Conservation (phyloP, 2,329 filamentous ascomycete species). For the Verticillium isaacii region DNA sequence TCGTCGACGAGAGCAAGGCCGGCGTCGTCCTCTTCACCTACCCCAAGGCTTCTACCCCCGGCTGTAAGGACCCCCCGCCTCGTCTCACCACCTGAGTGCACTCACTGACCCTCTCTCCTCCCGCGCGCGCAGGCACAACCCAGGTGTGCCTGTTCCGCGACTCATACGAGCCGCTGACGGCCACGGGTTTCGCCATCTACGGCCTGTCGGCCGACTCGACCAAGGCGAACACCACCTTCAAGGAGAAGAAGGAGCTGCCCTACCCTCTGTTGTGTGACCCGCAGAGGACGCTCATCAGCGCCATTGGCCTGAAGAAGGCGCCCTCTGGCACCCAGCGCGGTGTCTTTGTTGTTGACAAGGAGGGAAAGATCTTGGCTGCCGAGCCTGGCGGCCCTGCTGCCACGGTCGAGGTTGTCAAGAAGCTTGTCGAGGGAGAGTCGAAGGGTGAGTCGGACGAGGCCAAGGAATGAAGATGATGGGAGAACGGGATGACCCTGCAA, state of each 20-base stretch:
- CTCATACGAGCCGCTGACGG: conserved; percentile 69
- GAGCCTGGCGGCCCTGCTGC: conserved; percentile 72
- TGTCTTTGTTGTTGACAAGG: conserved; percentile 81
- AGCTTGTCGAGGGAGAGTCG: conserved; percentile 52
- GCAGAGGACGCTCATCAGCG: conserved; percentile 66
- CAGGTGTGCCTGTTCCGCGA: conserved; percentile 95
- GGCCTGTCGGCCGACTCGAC: conserved; percentile 84
- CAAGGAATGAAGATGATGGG: conserved; percentile 10
- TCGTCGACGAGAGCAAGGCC: conserved; percentile 76
- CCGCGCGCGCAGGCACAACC: conserved; percentile 63
- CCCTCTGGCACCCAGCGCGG: conserved; percentile 78
- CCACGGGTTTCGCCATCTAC: conserved; percentile 79
- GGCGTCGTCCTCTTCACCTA: conserved; percentile 95
- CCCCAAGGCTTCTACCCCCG: conserved; percentile 88
- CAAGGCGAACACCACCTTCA: conserved; percentile 90
- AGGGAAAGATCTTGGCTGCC: conserved; percentile 71
- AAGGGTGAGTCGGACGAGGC: conserved; percentile 13
- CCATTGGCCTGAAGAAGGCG: conserved; percentile 84
- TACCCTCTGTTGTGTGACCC: conserved; percentile 88
- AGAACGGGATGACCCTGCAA: not conserved
- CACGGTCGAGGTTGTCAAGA: conserved; percentile 73
- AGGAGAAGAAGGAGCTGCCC: conserved; percentile 82
- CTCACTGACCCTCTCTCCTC: not conserved
- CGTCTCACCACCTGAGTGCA: not conserved
- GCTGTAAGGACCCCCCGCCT: conserved; percentile 60